Percentiles rank a stretch among this genome's conserved stretches.
These are phyloP conservation scores for Tribonema minus DNA, from an alignment of 108 stramenopile genomes.

Conservation along the genomic window DNA sequence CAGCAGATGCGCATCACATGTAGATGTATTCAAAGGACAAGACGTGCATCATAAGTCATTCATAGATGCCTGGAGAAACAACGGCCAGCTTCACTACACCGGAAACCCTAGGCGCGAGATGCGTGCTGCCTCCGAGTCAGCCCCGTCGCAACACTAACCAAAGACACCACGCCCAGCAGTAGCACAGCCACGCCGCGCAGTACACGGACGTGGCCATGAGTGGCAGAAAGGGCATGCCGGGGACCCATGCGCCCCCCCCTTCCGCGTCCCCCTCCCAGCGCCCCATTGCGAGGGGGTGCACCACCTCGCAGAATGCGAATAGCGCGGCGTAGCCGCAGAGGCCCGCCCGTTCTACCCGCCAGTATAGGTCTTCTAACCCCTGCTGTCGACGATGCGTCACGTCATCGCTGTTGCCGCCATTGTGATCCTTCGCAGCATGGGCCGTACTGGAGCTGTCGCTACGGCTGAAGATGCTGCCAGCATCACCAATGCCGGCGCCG, in stretches of 20 bases:
- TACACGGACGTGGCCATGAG: slow-evolving; percentile 34
- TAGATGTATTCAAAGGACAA: too few relatives aligned
- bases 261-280: neutral
- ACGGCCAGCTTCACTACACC: too few relatives aligned
- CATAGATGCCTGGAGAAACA: too few relatives aligned
- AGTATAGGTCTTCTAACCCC: too few relatives aligned
- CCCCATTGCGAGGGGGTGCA: slow-evolving; percentile 32
- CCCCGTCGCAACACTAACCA: neutral
- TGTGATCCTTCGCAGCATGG: too few relatives aligned
- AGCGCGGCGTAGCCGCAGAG: neutral
- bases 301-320: slow-evolving; percentile 9
- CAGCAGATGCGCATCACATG: neutral
- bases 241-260: neutral
- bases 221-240: slow-evolving; percentile 39
- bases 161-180: slow-evolving; percentile 8
- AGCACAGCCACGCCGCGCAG: slow-evolving; percentile 19
- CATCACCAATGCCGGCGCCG: neutral
- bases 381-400: too few relatives aligned
- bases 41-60: too few relatives aligned
- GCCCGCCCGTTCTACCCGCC: slow-evolving; percentile 2
- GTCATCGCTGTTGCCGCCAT: neutral
- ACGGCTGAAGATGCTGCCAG: too few relatives aligned
- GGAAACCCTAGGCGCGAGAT: too few relatives aligned
- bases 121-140: too few relatives aligned
- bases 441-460: too few relatives aligned